Base-by-base conservation (phyloP, 495 filamentous ascomycete genomes). In the Aspergillus steynii region DNA sequence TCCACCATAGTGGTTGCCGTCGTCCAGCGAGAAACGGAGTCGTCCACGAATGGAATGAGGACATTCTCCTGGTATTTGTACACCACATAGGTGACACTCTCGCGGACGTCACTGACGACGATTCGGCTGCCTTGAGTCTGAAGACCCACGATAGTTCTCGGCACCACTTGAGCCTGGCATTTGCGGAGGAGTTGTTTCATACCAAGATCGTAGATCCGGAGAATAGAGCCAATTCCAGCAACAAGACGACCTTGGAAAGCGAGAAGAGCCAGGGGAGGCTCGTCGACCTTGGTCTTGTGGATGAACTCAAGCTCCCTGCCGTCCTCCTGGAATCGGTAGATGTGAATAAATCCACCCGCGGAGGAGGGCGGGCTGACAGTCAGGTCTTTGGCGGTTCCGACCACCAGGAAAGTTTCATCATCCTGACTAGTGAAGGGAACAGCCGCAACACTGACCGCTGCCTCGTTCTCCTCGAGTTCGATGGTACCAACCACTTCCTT, bases 351-450 rank as follows among this genome's bases (percentile, higher is more conserved):
- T 4, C 93, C 94, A 54, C 87, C 85, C 20, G 81, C 86, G 59
- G 83, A 90, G 1, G 86, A 87, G 42, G 89, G 86, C 5, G 93
- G 92, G 61, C 80, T 88, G 60, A 91, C 82, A 20, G 85, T 78
- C 82, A 96, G 88, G 64, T 98, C 90, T 72, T 96, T 96, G 3
- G 89, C 93, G 1, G 94, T 97, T 51, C 96, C 96, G 28, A 99
- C 90, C 4, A 96, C 84, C 10, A 99, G 80, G 77, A 97, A 99
- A 6, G 83, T 85, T 68, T 97, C 93, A 64, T 92, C 87, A 57
- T 95, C 90, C 68, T 96, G 90, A 58, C 88, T 92, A 2, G 90
- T 84, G 66, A 99, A 98, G 0, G 91, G 80, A 5, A 96, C 91
- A 25, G 88, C 83, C 15, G 89, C 90, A 62, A 93, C 84, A 65